phyloP scores from a whole-genome alignment of 306 rosid species.

The Prunus padus region DNA sequence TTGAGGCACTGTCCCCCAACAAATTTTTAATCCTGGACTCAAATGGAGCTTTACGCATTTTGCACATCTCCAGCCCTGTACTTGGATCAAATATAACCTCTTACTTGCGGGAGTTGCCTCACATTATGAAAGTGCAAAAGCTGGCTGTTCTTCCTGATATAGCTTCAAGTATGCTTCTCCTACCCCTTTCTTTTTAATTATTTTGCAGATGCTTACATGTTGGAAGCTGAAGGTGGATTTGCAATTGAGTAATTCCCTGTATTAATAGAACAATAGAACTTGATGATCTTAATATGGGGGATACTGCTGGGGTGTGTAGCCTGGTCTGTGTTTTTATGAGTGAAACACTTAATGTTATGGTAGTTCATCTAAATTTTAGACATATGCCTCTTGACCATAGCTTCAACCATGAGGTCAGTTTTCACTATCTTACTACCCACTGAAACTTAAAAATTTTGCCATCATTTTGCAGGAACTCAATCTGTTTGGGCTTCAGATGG shows the following conservation, averaged over 20 bases:
- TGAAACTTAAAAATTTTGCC: conserved; percentile 19
- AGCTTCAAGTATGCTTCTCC: conserved; percentile 51
- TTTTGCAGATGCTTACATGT: conserved; percentile 20
- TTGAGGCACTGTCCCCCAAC: conserved; percentile 69
- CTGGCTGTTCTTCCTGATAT: conserved; percentile 65
- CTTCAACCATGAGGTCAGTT: conserved; percentile 2
- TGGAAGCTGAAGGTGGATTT: conserved; percentile 13
- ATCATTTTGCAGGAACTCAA: conserved; percentile 62
- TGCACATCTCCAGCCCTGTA: conserved; percentile 52
- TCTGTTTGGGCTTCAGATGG: conserved; percentile 89
- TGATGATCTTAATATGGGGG: not conserved
- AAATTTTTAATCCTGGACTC: conserved; percentile 72
- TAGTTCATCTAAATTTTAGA: conserved; percentile 3
- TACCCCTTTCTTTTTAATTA: not conserved
- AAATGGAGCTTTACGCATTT: conserved; percentile 64
- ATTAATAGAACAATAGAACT: not conserved
- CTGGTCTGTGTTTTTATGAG: not conserved
- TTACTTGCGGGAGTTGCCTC: conserved; percentile 56
- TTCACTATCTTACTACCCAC: conserved; percentile 8
- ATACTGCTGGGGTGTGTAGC: not conserved
- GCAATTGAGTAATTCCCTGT: not conserved
- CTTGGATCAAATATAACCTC: conserved; percentile 51
- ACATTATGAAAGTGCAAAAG: conserved; percentile 56
- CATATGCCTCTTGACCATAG: conserved; percentile 17
- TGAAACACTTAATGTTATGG: conserved; percentile 1